Evolutionary conservation across 805 yeast genomes (phyloP), one percentile per base, ranked within the genome.

Genomic region (Candida manassasensis): DNA sequence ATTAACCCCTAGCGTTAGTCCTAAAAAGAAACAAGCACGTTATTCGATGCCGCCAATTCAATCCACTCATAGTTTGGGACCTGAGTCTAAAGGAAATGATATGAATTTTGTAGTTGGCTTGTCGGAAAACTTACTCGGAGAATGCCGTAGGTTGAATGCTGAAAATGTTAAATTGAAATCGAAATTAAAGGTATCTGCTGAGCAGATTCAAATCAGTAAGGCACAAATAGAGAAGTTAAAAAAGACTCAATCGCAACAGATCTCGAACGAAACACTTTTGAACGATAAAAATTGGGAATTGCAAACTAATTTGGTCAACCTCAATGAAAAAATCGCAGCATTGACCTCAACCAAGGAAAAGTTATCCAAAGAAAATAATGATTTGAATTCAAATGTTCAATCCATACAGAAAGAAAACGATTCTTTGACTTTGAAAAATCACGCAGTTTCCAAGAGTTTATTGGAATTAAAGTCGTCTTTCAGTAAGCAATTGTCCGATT

Each of bases 91-190:
- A 39, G 77, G 77, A 14, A 77, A 77, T 44, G 84, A 82, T 40
- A 76, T 81, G 64, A 76, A 77, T 50, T 83, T 83, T 50, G 78
- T 82, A 11, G 82, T 82, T 39, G 86, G 84, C 3, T 57, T 84
- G 37, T 79, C 86, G 58, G 90, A 84, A 47, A 81, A 81, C 38
- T 60, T 84, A 42, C 66, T 84, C 12, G 61, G 72, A 29, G 87
- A 84, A 53, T 82, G 88, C 48, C 73, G 89, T 45, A 69, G 81
- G 41, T 63, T 84, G 37, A 81, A 77, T 36, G 79, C 83, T 17
- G 86, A 81, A 39, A 79, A 75, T 51, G 68, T 68, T 35, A 61
- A 58, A 42, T 63, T 69, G 42, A 69, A 71, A 40, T 43, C 53
- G 12, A 67, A 64, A 42, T 47, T 78, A 41, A 65, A 63, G 40